Evolutionary conservation across 345 rosid species (phyloP), one percentile per base, ranked within the genome.

Genomic region (Corymbia maculata): DNA sequence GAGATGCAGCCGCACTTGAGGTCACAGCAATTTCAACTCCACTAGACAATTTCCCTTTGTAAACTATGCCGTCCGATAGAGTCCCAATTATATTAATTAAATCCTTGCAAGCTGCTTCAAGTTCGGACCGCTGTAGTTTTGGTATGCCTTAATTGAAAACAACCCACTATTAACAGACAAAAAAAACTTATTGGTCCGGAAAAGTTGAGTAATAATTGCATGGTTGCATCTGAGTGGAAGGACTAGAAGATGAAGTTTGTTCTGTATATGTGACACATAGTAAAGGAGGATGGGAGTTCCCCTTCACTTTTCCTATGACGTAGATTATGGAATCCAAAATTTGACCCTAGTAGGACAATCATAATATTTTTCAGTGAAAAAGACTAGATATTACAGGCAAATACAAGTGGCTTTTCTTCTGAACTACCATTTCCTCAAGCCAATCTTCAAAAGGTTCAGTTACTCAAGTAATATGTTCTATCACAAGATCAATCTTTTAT

Each of bases 71-170:
- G 61, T 93, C 94, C 15, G 96, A 91, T 87, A 94, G 94, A 68
- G 94, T 88, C 44, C 96, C 99, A 49, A 98, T 96, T 89, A 98
- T 94, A 89, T 98, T 98, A 87, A 98, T 98, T 89, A 98, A 98
- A 91, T 97, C 99, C 92, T 98, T 99, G 85, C 99, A 97, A 36
- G 98, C 99, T 70, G 95, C 96, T 92, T 93, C 95, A 87, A 98
- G 96, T 90, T 98, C 99, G 66, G 96, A 89, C 85, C 97, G 93
- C 92, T 95, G 94, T 80, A 96, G 94, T 91, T 94, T 95, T 7
- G 98, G 99, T 26, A 94, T 96, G 85, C 96, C 98, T 96, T 98
- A 86, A 90, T 89, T 42, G 82, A 75, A 19, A 75, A 75, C 26
- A 42, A 47, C 22, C 47, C 28, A 21, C 26, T 21, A 30, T 68